Base-by-base conservation (phyloP, 1,139 yeast species). In the Saccharomyces uvarum region DNA sequence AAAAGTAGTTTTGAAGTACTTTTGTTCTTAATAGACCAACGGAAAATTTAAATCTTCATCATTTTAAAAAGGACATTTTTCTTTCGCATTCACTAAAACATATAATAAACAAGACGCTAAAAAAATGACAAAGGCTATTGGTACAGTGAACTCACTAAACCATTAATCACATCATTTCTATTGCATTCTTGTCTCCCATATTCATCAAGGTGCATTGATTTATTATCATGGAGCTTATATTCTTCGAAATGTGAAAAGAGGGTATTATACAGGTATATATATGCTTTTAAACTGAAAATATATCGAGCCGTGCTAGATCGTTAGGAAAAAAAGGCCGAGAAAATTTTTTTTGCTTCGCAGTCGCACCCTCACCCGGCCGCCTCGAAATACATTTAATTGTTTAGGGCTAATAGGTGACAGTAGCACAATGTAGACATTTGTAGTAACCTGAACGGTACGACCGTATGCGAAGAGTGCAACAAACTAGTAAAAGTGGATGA, bases 1-100 rank as follows among this genome's bases (percentile, higher is more conserved):
- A 54, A 59, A 59, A 59, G 56, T 29, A 47, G 57, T 59, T 58
- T 61, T 57, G 60, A 61, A 55, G 58, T 56, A 59, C 57, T 56
- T 65, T 68, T 67, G 70, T 63, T 67, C 70, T 66, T 55, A 66
- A 56, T 64, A 66, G 70, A 56, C 61, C 65, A 65, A 63, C 64
- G 56, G 59, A 64, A 57, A 57, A 55, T 54, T 55, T 54, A 61
- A 64, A 51, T 54, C 54, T 66, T 67, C 70, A 67, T 67, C 70
- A 65, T 62, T 16, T 53, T 50, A 54, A 19, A 27, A 46, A n/a
- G 31, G 3, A 13, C 31, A 46, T 46, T 19, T 7, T 24, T 46
- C 48, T n/a, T 24, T 24, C 13, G 48, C 31, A n/a, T 27, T 13
- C 48, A 24, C 7, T 14, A 26, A 14, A 46, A 46, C 28, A 13